Conservation (phyloP, 441 rosid species). For the Geranium incanum region DNA sequence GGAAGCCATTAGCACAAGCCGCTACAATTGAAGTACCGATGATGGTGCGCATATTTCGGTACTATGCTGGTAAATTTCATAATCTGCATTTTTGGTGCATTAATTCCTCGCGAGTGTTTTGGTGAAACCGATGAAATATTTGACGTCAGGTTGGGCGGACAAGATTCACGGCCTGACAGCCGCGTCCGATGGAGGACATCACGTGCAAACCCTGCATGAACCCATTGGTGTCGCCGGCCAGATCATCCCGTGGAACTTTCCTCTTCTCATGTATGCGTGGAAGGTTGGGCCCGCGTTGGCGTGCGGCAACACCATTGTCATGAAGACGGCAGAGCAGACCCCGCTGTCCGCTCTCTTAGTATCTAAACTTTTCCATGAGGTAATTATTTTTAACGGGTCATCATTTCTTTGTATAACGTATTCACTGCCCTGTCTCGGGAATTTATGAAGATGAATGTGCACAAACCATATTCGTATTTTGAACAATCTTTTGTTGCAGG, state of each 20-base stretch:
- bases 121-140: background rate
- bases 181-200: slow-evolving; percentile 46
- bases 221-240: slow-evolving; percentile 73
- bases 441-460: background rate
- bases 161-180: slow-evolving; percentile 57
- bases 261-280: slow-evolving; percentile 46
- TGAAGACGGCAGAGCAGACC: slow-evolving; percentile 66
- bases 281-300: slow-evolving; percentile 67
- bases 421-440: background rate
- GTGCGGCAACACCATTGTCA: slow-evolving; percentile 56
- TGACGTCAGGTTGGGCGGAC: slow-evolving; percentile 32
- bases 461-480: no score
- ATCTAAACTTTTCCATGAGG: slow-evolving; percentile 45
- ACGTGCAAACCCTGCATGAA: slow-evolving; percentile 54
- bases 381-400: background rate
- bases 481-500: slow-evolving; percentile 33
- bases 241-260: slow-evolving; percentile 64
- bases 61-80: background rate
- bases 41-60: slow-evolving; percentile 21
- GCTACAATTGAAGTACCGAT: slow-evolving; percentile 56
- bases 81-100: background rate
- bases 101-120: background rate
- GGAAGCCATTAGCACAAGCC: slow-evolving; percentile 72
- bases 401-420: no score
- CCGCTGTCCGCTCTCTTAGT: slow-evolving; percentile 52